Evolutionary conservation across 163 green algal genomes (phyloP).

Genomic region (Scenedesmus sp.): DNA sequence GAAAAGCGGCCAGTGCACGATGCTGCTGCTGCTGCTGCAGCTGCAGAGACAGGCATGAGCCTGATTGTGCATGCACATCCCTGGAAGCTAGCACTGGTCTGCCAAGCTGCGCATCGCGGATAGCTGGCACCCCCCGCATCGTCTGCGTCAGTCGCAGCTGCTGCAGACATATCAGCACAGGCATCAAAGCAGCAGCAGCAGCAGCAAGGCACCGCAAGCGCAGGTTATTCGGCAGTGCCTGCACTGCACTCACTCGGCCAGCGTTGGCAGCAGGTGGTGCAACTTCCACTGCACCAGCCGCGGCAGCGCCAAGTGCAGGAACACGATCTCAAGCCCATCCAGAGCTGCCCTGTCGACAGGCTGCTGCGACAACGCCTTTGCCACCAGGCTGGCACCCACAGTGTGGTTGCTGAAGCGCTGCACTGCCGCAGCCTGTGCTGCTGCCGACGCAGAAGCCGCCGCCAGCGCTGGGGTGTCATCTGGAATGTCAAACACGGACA

Average conservation of each 20-base stretch:
- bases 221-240: too few relatives aligned
- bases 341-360: background rate
- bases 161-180: background rate
- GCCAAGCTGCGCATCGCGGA: too few relatives aligned
- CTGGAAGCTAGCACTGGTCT: too few relatives aligned
- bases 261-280: constrained; percentile 27
- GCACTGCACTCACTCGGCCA: constrained; percentile 15
- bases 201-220: background rate
- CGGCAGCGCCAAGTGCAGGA: constrained; percentile 39
- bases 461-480: background rate
- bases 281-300: constrained; percentile 6
- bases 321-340: constrained; percentile 34
- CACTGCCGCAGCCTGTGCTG: background rate
- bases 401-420: constrained; percentile 34
- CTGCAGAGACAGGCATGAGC: background rate
- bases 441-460: constrained; percentile 7
- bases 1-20: too few relatives aligned
- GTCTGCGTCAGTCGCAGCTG: too few relatives aligned
- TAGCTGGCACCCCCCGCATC: too few relatives aligned
- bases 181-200: background rate
- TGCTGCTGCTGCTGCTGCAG: background rate
- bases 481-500: constrained; percentile 3
- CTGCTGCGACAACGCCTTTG: constrained; percentile 2
- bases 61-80: too few relatives aligned
- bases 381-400: background rate